phyloP scores from a whole-genome alignment of 768 basidiomycete genomes.

The Grammothele lineata region DNA sequence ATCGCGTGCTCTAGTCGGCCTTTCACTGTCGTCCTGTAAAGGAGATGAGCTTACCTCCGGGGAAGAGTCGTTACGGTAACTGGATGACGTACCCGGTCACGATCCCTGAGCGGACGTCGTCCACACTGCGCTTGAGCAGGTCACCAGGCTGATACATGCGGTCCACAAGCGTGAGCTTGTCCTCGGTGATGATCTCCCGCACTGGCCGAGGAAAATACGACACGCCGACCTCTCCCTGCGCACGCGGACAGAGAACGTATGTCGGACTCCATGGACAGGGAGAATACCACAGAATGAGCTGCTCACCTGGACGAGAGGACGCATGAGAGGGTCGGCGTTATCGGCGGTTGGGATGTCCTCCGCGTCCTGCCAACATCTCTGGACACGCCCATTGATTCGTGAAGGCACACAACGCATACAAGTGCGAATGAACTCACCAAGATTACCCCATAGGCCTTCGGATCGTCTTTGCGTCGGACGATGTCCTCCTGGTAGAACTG shows the following conservation, averaged over 20 bases:
- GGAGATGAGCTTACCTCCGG: too few species aligned
- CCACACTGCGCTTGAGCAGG: slow-evolving; percentile 72
- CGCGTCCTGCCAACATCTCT: slow-evolving; percentile 90
- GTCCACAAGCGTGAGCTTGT: slow-evolving; percentile 66
- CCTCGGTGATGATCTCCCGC: slow-evolving; percentile 70
- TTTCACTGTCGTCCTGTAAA: slow-evolving; percentile 45
- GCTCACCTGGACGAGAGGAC: slow-evolving; percentile 48
- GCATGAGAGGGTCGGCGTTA: slow-evolving; percentile 65
- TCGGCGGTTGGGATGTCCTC: slow-evolving; percentile 55
- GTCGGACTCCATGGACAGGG: background rate
- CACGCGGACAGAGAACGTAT: too few species aligned
- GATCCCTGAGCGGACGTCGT: slow-evolving; percentile 73
- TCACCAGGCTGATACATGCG: slow-evolving; percentile 77
- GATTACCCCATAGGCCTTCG: slow-evolving; percentile 53
- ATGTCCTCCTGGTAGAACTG: slow-evolving; percentile 42
- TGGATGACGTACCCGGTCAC: slow-evolving; percentile 38
- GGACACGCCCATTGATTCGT: background rate
- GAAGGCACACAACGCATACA: too few species aligned
- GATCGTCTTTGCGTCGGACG: slow-evolving; percentile 31
- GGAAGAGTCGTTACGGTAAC: too few species aligned
- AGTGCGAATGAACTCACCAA: slow-evolving; percentile 41
- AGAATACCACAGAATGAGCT: background rate
- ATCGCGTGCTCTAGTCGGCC: slow-evolving; percentile 76
- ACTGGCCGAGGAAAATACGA: slow-evolving; percentile 53
- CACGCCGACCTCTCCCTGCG: slow-evolving; percentile 75